Evolutionary conservation across 1,139 yeast genomes (phyloP).

Genomic region (Candida sanyaensis): DNA sequence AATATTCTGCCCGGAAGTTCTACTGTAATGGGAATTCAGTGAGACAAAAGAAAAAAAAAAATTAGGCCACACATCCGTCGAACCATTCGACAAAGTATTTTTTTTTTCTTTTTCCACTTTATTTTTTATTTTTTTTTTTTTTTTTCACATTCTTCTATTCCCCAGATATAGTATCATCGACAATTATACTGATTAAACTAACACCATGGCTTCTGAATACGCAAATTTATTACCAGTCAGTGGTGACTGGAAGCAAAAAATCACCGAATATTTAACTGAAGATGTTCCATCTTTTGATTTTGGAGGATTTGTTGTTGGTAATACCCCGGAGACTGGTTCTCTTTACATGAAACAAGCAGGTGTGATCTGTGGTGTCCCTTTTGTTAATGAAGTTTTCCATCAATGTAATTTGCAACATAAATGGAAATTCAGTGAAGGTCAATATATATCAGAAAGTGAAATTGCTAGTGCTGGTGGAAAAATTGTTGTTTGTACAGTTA

Average conservation of each 20-base stretch:
- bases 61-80: conserved; percentile 1
- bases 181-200: background rate
- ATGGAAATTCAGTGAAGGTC: conserved; percentile 78
- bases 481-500: conserved; percentile 73
- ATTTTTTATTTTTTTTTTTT: background rate
- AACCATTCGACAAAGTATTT: background rate
- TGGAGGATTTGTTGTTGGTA: conserved; percentile 95
- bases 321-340: conserved; percentile 67
- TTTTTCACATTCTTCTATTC: background rate
- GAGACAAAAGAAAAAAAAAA: background rate
- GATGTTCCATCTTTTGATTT: conserved; percentile 94
- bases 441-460: conserved; percentile 45
- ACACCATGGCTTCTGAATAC: conserved; percentile 26
- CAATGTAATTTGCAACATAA: conserved; percentile 72
- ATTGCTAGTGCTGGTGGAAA: conserved; percentile 50
- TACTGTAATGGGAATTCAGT: no score
- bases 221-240: conserved; percentile 68
- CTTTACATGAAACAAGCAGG: conserved; percentile 82
- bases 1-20: no score
- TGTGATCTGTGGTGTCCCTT: conserved; percentile 84
- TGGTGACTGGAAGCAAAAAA: conserved; percentile 78
- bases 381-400: conserved; percentile 79
- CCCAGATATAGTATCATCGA: background rate
- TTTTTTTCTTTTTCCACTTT: no score
- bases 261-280: conserved; percentile 75